Base-by-base conservation (phyloP, 2,329 filamentous ascomycete species). In the Fonsecaea erecta region DNA sequence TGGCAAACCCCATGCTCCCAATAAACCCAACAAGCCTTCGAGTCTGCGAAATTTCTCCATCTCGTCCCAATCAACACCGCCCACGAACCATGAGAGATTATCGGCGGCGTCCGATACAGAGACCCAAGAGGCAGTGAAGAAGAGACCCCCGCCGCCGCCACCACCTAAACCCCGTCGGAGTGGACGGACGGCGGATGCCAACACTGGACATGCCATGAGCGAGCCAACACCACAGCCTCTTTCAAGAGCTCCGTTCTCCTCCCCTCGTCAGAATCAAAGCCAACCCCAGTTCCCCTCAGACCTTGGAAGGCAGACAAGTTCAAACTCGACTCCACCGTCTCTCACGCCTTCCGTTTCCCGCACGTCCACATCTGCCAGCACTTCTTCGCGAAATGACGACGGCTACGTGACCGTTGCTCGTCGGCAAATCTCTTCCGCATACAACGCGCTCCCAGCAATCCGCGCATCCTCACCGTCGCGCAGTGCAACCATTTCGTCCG, bases 21-120 rank as follows among this genome's bases (percentile, higher is more conserved):
- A 73, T 3, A 79, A 78, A 66, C 81, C 81, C 30, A 76, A 75
- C 12, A 83, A 82, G 68, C 81, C 80, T 53, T 77, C 75, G 16
- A 74, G 76, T 40, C 69, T 81, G 43, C 76, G 77, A n/a, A 77
- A 77, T 14, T 72, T 74, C 16, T 72, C 75, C 11, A 75, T 65
- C 46, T 52, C n/a, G n/a, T n/a, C 64, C 37, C 52, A 61, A 16
- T 55, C 71, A 54, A 43, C 56, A 11, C 43, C 59, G 34, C 46
- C 62, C 18, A 52, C 61, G 14, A 64, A 67, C n/a, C 61, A 62
- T 16, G 56, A 65, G n/a, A 64, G 63, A 64, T 53, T 43, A 59
- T 59, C 63, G 3, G 43, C 57, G 24, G 62, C 64, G 12, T 68
- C 67, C 21, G 63, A 68, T 32, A 63, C 63, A 4, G 67, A 69